These are phyloP conservation scores for Arxiozyma bovina DNA, from an alignment of 1,139 yeast genomes.

Conservation along the genomic window DNA sequence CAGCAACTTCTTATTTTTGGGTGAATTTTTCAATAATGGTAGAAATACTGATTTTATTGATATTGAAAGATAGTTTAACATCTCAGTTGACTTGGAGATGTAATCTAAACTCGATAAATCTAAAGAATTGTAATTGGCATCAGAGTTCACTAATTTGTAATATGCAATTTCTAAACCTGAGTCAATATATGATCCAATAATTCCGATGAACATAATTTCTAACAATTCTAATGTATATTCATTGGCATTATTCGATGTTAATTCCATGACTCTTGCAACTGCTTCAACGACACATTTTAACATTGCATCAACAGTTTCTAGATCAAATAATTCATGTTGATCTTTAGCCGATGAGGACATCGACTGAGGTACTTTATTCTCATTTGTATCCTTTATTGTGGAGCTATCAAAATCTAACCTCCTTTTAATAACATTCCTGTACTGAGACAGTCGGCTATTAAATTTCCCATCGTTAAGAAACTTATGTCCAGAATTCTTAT, in stretches of 20 bases:
- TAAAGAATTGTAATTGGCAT: constrained; percentile 35
- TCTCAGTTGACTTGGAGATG: constrained; percentile 51
- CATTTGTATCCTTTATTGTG: neutral
- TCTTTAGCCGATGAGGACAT: constrained; percentile 7
- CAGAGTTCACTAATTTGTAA: constrained; percentile 34
- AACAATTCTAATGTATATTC: constrained; percentile 59
- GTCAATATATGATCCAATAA: constrained; percentile 68
- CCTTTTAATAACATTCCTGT: constrained; percentile 35
- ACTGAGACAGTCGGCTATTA: constrained; percentile 31
- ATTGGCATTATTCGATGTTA: constrained; percentile 56
- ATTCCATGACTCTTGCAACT: constrained; percentile 66
- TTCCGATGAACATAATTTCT: constrained; percentile 57
- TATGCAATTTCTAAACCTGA: constrained; percentile 67
- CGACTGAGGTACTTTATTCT: neutral
- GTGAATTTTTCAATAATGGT: constrained; percentile 60
- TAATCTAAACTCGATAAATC: constrained; percentile 38
- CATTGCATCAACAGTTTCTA: constrained; percentile 51
- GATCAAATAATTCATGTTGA: constrained; percentile 33
- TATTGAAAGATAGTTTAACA: constrained; percentile 59
- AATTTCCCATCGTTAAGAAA: constrained; percentile 5
- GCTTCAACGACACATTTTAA: constrained; percentile 71
- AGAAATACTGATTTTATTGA: constrained; percentile 63
- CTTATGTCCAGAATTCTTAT: neutral
- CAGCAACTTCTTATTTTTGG: constrained; percentile 54
- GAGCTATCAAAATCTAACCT: constrained; percentile 31